A percentile compares a stretch with the other conserved stretches of the same genome.
Evolutionary conservation across 1,139 yeast species (phyloP).

Genomic region (Spathaspora sp.): DNA sequence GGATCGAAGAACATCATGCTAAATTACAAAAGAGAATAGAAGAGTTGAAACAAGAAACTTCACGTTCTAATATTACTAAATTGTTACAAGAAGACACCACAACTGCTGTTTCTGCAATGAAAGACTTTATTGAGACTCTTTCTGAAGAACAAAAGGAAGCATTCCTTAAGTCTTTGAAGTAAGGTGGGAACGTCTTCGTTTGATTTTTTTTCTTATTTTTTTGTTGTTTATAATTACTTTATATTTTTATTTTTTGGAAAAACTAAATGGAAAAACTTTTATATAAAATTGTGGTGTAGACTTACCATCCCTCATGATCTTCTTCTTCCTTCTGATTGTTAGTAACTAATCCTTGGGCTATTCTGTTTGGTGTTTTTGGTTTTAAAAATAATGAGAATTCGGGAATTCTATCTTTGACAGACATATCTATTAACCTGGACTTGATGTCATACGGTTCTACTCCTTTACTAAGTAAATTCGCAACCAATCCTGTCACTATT

Average conservation of each 20-base stretch:
- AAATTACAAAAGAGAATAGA: constrained; percentile 60
- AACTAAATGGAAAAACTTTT: constrained; percentile 9
- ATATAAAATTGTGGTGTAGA: not conserved
- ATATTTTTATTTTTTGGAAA: constrained; percentile 6
- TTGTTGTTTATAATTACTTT: constrained; percentile 7
- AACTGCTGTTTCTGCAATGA: constrained; percentile 55
- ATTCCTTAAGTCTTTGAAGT: constrained; percentile 34
- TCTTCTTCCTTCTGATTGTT: constrained; percentile 10
- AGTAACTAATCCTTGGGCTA: constrained; percentile 34
- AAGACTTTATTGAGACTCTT: constrained; percentile 59
- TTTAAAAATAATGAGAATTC: constrained; percentile 28
- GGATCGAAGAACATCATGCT: constrained; percentile 81
- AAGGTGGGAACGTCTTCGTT: no score
- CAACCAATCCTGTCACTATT: constrained; percentile 70
- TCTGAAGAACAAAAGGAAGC: constrained; percentile 62
- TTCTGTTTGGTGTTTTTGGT: constrained; percentile 38
- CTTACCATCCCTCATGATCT: not conserved
- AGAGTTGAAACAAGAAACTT: constrained; percentile 62
- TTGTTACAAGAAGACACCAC: constrained; percentile 58
- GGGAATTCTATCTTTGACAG: constrained; percentile 38
- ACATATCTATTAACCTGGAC: constrained; percentile 34
- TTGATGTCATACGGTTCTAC: constrained; percentile 41
- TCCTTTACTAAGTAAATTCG: constrained; percentile 62
- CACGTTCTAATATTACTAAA: constrained; percentile 60
- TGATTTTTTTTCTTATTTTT: not conserved